These are phyloP conservation scores for Rhododendron kiyosumense DNA, from an alignment of 148 eudicot genomes.

Conservation along the genomic window DNA sequence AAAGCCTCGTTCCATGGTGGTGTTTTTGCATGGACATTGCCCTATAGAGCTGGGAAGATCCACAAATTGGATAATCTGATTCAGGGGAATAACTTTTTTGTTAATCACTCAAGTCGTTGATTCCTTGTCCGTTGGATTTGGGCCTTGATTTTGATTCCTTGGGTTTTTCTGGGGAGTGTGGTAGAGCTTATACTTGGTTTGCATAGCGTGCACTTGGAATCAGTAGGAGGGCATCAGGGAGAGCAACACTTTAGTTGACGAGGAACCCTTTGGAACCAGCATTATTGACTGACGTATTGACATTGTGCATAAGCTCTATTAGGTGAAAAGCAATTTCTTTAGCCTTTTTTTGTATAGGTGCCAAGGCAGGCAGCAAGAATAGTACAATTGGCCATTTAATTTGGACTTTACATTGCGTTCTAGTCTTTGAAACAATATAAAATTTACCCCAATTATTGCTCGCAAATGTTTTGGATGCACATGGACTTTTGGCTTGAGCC, in stretches of 20 bases:
- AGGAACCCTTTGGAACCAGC: not conserved
- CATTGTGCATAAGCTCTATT: not conserved
- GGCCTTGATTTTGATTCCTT: not conserved
- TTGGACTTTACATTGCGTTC: not conserved
- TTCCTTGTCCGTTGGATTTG: not conserved
- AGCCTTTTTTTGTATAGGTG: not conserved
- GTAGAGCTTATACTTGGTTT: not conserved
- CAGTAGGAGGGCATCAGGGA: not conserved
- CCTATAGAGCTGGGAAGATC: not conserved
- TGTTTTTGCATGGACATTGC: not conserved
- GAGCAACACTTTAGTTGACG: not conserved
- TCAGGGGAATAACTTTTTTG: not conserved
- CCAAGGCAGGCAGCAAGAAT: not conserved
- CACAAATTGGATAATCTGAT: not conserved
- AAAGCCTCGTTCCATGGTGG: not conserved
- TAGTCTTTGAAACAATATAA: not conserved
- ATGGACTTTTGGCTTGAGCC: not conserved
- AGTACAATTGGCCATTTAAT: not conserved
- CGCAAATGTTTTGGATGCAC: not conserved
- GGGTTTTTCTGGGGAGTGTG: not conserved
- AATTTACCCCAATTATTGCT: not conserved
- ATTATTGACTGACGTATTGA: not conserved
- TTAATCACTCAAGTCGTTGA: not conserved
- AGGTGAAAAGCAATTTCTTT: not conserved
- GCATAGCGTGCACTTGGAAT: not conserved